A percentile compares a stretch with the other conserved stretches of the same genome.
Conservation (phyloP, 371 early-diverging fungal genomes). For the Dichotomocladium elegans region DNA sequence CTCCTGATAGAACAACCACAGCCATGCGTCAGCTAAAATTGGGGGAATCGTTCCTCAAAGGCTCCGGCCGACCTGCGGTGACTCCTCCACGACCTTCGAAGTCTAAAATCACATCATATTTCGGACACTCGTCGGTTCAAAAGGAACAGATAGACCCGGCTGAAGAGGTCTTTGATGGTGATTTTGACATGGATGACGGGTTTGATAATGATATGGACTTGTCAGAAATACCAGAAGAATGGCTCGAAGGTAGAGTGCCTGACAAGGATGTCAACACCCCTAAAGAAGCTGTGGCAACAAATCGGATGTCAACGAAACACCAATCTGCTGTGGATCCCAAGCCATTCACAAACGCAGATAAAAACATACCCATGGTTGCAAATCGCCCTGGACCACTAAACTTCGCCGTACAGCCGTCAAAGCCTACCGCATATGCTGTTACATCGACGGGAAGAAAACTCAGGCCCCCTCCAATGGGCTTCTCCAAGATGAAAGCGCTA, state of each 20-base stretch:
- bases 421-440: slow-evolving; percentile 31
- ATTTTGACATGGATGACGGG: slow-evolving; percentile 13
- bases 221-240: slow-evolving; percentile 35
- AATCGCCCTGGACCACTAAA: too few species aligned
- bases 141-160: neutral
- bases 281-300: neutral
- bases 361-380: too few species aligned
- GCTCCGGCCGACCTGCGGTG: neutral
- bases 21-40: slow-evolving; percentile 22
- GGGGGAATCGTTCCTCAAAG: slow-evolving; percentile 18
- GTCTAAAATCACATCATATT: slow-evolving; percentile 15
- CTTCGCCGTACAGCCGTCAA: neutral
- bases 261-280: neutral
- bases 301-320: neutral
- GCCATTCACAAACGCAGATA: too few species aligned
- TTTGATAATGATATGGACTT: slow-evolving; percentile 35
- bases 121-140: neutral
- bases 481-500: slow-evolving; percentile 30
- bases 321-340: neutral
- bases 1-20: neutral
- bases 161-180: neutral
- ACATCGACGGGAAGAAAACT: slow-evolving; percentile 38
- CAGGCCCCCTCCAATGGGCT: slow-evolving; percentile 39
- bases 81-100: neutral
- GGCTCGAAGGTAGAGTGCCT: slow-evolving; percentile 17